A percentile compares a stretch with the other conserved stretches of the same genome.
Evolutionary conservation across 2,329 filamentous ascomycete genomes (phyloP).

Genomic region (Monilinia fructigena): DNA sequence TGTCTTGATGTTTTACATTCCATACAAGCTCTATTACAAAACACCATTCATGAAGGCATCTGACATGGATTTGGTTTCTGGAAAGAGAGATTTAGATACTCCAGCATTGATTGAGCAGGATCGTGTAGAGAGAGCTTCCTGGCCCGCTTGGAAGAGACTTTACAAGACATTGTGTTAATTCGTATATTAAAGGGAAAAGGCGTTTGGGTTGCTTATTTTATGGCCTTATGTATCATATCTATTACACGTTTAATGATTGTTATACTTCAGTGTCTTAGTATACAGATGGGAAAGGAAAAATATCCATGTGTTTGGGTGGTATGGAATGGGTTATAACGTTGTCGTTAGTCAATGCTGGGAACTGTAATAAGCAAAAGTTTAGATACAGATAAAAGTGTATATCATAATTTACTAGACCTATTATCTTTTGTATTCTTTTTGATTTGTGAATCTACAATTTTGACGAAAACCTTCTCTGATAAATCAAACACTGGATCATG

Average conservation of each 20-base stretch:
- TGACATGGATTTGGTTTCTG: slow-evolving; percentile 34
- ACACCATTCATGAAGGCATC: slow-evolving; percentile 39
- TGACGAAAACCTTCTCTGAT: no score
- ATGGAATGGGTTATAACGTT: not conserved
- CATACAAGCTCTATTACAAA: slow-evolving; percentile 59
- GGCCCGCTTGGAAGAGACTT: slow-evolving; percentile 36
- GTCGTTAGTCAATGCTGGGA: not conserved
- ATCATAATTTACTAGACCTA: not conserved
- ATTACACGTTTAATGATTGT: slow-evolving; percentile 8
- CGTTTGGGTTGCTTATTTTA: slow-evolving; percentile 1
- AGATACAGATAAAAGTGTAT: not conserved
- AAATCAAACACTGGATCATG: no score
- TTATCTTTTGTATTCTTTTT: not conserved
- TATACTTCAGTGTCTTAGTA: slow-evolving; percentile 2
- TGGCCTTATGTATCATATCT: slow-evolving; percentile 8
- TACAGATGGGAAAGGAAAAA: not conserved
- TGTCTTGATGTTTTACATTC: slow-evolving; percentile 56
- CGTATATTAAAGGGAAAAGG: not conserved
- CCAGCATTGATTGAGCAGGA: slow-evolving; percentile 33
- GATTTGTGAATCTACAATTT: not conserved
- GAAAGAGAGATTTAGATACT: slow-evolving; percentile 32
- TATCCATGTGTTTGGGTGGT: no score
- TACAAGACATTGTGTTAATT: slow-evolving; percentile 22
- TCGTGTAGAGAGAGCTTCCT: slow-evolving; percentile 26
- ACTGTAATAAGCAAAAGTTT: not conserved